These are phyloP conservation scores for Beta corolliflora DNA, from an alignment of 179 eudicot species.

Conservation along the genomic window DNA sequence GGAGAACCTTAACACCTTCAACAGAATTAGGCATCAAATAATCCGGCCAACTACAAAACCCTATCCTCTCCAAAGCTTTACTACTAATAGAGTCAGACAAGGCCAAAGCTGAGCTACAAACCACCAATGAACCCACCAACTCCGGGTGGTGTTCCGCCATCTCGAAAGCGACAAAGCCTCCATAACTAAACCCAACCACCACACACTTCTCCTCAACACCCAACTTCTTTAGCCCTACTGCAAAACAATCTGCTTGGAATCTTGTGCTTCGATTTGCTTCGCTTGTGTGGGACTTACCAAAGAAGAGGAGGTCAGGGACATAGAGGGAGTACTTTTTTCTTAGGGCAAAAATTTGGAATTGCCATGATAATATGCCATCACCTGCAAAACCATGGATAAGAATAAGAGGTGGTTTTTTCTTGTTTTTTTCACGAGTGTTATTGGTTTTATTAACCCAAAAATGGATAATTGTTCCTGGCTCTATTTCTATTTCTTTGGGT, in stretches of 20 bases:
- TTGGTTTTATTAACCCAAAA: constrained; percentile 40
- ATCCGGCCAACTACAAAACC: constrained; percentile 34
- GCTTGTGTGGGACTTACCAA: constrained; percentile 46
- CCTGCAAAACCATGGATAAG: constrained; percentile 47
- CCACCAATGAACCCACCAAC: constrained; percentile 48
- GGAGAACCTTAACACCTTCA: constrained; percentile 40
- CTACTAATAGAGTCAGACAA: constrained; percentile 36
- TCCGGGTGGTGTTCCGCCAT: constrained; percentile 49
- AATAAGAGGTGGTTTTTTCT: constrained; percentile 34
- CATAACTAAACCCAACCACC: constrained; percentile 55
- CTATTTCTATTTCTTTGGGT: constrained; percentile 35
- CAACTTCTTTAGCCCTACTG: constrained; percentile 34
- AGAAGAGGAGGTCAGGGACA: constrained; percentile 58
- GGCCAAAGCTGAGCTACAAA: constrained; percentile 35
- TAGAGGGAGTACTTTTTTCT: constrained; percentile 35
- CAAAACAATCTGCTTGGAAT: constrained; percentile 50
- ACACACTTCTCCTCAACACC: constrained; percentile 47
- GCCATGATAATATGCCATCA: constrained; percentile 49
- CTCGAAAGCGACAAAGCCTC: constrained; percentile 51
- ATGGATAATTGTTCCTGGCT: constrained; percentile 39
- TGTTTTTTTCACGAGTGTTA: not conserved
- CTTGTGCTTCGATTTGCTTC: constrained; percentile 18
- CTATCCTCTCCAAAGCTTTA: constrained; percentile 23
- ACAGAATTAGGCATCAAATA: constrained; percentile 37
- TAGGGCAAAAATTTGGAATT: constrained; percentile 38